Percentiles rank a stretch among this genome's conserved stretches.
Evolutionary conservation across 1,139 yeast genomes (phyloP).

Genomic region (Torulaspora globosa): DNA sequence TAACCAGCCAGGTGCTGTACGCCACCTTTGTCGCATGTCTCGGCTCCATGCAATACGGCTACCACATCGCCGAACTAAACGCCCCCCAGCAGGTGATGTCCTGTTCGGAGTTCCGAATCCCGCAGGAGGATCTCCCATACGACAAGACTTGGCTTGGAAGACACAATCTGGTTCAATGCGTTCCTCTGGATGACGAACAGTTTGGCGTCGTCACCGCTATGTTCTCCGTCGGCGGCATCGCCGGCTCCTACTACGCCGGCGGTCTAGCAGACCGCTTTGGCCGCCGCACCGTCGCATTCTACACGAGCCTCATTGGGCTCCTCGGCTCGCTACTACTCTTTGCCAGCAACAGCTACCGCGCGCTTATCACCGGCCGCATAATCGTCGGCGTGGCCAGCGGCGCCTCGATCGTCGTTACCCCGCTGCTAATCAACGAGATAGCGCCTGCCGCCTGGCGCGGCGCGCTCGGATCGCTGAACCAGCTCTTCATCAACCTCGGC

Average conservation of each 20-base stretch:
- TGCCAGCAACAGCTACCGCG: constrained; percentile 43
- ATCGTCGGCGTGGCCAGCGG: constrained; percentile 87
- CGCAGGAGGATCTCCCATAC: constrained; percentile 29
- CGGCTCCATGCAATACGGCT: constrained; percentile 83
- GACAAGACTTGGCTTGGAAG: constrained; percentile 28
- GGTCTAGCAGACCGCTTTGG: constrained; percentile 65
- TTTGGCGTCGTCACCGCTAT: constrained; percentile 80
- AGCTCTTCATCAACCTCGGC: constrained; percentile 79
- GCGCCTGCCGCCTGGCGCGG: constrained; percentile 70
- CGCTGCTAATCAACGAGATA: constrained; percentile 74
- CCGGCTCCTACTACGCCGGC: constrained; percentile 75
- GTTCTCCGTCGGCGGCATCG: constrained; percentile 80
- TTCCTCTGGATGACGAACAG: constrained; percentile 58
- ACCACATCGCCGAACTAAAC: constrained; percentile 83
- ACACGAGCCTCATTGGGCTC: constrained; percentile 54
- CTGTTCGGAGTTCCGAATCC: constrained; percentile 37
- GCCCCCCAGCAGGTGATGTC: constrained; percentile 70
- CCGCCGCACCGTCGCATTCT: constrained; percentile 52
- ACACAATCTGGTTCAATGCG: constrained; percentile 45
- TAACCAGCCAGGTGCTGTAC: constrained; percentile 29
- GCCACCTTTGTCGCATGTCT: constrained; percentile 51
- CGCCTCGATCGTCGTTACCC: constrained; percentile 75
- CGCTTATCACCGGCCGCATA: constrained; percentile 65
- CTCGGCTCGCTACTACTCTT: constrained; percentile 69
- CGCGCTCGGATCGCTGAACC: constrained; percentile 80